A percentile compares a stretch with the other conserved stretches of the same genome.
phyloP scores from a whole-genome alignment of 2,329 filamentous ascomycete genomes.

The Diaporthe sp. region DNA sequence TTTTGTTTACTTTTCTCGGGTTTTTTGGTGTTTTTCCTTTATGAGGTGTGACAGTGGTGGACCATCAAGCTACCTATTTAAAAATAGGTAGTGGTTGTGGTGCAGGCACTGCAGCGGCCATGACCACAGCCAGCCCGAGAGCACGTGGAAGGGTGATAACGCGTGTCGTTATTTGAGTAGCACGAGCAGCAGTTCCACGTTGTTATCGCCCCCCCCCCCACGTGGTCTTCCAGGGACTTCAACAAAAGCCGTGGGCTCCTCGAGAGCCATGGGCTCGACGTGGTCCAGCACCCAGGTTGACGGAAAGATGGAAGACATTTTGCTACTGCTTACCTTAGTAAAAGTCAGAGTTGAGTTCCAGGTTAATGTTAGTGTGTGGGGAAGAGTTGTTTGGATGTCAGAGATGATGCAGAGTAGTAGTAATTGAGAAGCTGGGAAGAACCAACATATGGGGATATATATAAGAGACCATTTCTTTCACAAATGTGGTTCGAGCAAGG shows the following conservation, averaged over 20 bases:
- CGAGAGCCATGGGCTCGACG: neutral
- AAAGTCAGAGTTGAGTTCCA: too few species aligned
- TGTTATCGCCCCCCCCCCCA: neutral
- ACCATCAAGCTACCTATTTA: neutral
- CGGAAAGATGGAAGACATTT: neutral
- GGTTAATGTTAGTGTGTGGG: neutral
- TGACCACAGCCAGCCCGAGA: neutral
- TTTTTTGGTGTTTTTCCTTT: neutral
- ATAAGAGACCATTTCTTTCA: neutral
- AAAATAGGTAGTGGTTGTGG: neutral
- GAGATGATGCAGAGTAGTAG: neutral
- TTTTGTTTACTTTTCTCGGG: neutral
- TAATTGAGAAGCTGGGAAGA: neutral
- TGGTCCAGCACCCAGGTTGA: neutral
- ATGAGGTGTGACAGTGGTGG: neutral
- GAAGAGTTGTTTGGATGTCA: neutral
- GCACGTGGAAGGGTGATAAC: conserved; percentile 6
- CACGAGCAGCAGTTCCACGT: neutral
- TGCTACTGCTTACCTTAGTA: neutral
- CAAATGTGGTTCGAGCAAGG: neutral
- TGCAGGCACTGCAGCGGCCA: neutral
- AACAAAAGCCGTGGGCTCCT: neutral
- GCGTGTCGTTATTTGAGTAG: neutral
- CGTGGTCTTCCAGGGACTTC: neutral
- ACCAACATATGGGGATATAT: neutral